Evolutionary conservation across 2,329 filamentous ascomycete species (phyloP).

Genomic region (Cercospora brassicicola): DNA sequence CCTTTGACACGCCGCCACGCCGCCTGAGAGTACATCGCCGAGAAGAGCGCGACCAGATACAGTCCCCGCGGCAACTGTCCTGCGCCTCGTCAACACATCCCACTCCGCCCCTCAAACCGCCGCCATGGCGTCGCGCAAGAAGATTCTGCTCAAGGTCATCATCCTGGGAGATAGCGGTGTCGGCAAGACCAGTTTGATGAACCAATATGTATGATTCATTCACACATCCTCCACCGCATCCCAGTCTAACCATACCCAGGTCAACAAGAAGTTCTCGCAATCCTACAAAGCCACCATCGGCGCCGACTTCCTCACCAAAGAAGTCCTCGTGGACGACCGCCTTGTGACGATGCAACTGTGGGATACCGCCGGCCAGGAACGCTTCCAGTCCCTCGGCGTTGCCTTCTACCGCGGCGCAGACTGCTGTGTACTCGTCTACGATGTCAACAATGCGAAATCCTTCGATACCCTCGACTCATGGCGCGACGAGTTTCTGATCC

Average conservation of each 20-base stretch:
- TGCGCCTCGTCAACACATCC: neutral
- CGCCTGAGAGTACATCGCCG: neutral
- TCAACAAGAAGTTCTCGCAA: slow-evolving; percentile 99
- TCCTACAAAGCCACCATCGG: slow-evolving; percentile 99
- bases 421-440: slow-evolving; percentile 96
- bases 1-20: neutral
- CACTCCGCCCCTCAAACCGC: neutral
- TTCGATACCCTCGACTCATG: slow-evolving; percentile 98
- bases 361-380: slow-evolving; percentile 96
- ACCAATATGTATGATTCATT: slow-evolving; percentile 86
- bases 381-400: slow-evolving; percentile 94
- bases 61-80: neutral
- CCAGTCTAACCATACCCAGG: slow-evolving; percentile 54
- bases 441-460: slow-evolving; percentile 98
- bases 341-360: slow-evolving; percentile 99
- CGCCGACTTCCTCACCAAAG: slow-evolving; percentile 96
- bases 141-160: slow-evolving; percentile 62
- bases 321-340: slow-evolving; percentile 94
- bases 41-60: neutral
- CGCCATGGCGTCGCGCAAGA: slow-evolving; percentile 42
- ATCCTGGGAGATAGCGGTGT: slow-evolving; percentile 98
- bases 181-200: slow-evolving; percentile 99
- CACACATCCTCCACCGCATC: neutral
- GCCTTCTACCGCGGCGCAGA: slow-evolving; percentile 97
- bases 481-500: slow-evolving; percentile 97